phyloP scores from a whole-genome alignment of 2,329 filamentous ascomycete genomes.

The Apiospora malaysiana region DNA sequence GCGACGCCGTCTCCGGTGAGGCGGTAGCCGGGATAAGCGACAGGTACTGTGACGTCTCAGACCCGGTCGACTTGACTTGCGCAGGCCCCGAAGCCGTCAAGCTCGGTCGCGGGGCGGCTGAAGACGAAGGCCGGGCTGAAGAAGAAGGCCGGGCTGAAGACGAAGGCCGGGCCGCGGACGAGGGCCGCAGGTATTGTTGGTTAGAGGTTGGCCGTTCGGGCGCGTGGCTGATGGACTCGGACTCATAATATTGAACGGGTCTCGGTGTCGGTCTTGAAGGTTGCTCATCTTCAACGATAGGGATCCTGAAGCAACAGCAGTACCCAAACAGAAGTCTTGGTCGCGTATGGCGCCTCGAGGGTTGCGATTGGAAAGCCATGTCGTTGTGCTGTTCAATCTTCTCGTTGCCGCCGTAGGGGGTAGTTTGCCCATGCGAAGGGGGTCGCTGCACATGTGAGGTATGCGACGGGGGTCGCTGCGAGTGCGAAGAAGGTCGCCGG shows the following conservation, averaged over 20 bases:
- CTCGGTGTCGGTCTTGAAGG: conserved; percentile 53
- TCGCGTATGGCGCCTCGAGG: conserved; percentile 35
- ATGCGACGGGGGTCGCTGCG: too few relatives aligned
- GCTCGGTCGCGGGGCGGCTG: conserved; percentile 24
- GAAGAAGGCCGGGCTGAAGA: conserved; percentile 25
- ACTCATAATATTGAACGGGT: conserved; percentile 46
- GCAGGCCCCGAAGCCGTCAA: conserved; percentile 20
- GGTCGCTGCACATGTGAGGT: background rate
- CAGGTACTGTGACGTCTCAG: conserved; percentile 55
- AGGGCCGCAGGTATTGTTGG: conserved; percentile 34
- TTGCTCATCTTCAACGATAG: conserved; percentile 49
- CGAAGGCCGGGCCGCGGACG: conserved; percentile 34
- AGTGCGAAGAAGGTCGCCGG: background rate
- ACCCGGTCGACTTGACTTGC: conserved; percentile 35
- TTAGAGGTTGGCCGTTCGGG: conserved; percentile 39
- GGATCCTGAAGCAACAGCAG: conserved; percentile 61
- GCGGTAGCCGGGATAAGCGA: conserved; percentile 73
- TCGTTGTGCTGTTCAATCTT: background rate
- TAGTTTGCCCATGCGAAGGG: background rate
- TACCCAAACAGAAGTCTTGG: conserved; percentile 43
- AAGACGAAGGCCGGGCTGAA: conserved; percentile 29
- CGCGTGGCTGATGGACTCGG: conserved; percentile 32
- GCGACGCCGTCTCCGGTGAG: conserved; percentile 70
- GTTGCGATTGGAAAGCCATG: background rate
- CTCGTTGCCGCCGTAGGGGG: conserved; percentile 27